phyloP scores from a whole-genome alignment of 768 basidiomycete genomes.

The Lactifluus volemus region DNA sequence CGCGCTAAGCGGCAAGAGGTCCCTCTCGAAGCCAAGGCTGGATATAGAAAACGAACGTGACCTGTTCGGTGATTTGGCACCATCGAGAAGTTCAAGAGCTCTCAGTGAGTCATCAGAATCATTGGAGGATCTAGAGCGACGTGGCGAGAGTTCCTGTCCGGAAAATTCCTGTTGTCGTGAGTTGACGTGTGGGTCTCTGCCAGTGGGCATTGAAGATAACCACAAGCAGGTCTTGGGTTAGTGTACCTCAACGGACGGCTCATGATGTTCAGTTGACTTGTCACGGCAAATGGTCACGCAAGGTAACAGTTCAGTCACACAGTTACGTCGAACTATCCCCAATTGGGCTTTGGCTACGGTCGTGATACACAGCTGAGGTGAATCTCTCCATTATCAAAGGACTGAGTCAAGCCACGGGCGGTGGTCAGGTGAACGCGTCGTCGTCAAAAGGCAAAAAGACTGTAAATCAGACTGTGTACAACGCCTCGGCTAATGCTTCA shows the following conservation, averaged over 20 bases:
- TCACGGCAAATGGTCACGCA: background rate
- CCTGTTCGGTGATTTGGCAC: conserved; percentile 32
- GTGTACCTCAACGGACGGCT: background rate
- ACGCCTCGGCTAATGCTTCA: background rate
- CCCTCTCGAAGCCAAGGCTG: conserved; percentile 72
- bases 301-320: background rate
- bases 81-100: conserved; percentile 69
- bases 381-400: too few relatives aligned
- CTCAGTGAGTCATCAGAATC: conserved; percentile 72
- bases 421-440: too few relatives aligned
- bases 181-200: conserved; percentile 23
- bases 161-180: background rate
- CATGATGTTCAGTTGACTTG: too few relatives aligned
- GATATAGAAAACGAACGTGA: conserved; percentile 52
- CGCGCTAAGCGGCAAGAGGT: conserved; percentile 66
- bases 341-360: too few relatives aligned
- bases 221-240: background rate
- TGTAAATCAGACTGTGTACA: background rate
- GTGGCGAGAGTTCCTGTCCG: conserved; percentile 2
- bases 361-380: too few relatives aligned
- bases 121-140: conserved; percentile 34
- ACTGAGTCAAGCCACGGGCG: too few relatives aligned
- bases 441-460: too few relatives aligned
- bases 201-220: conserved; percentile 31
- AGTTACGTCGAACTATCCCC: too few relatives aligned